Evolutionary conservation across 2,329 filamentous ascomycete genomes (phyloP), one percentile per base, ranked within the genome.

Genomic region (Penicillium janthinellum): DNA sequence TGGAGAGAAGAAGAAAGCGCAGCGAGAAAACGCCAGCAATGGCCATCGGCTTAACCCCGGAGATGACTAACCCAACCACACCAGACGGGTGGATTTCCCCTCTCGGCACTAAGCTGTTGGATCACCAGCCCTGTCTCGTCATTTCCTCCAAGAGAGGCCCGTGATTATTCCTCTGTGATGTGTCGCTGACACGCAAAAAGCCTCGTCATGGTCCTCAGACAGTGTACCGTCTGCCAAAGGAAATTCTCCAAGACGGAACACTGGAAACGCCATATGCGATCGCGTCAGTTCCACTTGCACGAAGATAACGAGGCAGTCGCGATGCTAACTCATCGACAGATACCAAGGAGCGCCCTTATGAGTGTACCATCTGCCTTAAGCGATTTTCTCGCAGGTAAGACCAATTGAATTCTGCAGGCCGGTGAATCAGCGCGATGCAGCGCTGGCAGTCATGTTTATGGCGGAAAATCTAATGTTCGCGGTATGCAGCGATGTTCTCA

Each of bases 211-310:
- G 75, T 79, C 62, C 69, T 78, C 56, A 74, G 73, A 69, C 77
- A 79, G 68, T 80, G 78, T 62, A 74, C 69, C 53, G 78, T 79
- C 56, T 84, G 82, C 75, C 82, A 83, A 63, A 79, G 82, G 62
- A 81, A 79, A 62, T 84, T 84, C 73, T 83, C 81, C 62, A 84
- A 84, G 71, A 82, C 80, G 34, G 82, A 84, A 67, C 82, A 84
- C 71, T 80, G 82, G 66, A 83, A 83, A 68, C 78, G 82, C 44
- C 82, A 84, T 70, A 81, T 84, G 67, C 77, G 82, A 67, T 84
- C 82, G 58, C 82, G 82, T 84, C 74, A 68, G 81, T 75, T 5
- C 60, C 50, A n/a, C 41, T 38, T 34, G 41, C 31, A 22, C 2
- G 31, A 28, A 49, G 44, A 38, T 28, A 14, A 6, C 15, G 48